A percentile compares a stretch with the other conserved stretches of the same genome.
Conservation (phyloP, 2,329 filamentous ascomycete species). For the Aspergillus floridensis region DNA sequence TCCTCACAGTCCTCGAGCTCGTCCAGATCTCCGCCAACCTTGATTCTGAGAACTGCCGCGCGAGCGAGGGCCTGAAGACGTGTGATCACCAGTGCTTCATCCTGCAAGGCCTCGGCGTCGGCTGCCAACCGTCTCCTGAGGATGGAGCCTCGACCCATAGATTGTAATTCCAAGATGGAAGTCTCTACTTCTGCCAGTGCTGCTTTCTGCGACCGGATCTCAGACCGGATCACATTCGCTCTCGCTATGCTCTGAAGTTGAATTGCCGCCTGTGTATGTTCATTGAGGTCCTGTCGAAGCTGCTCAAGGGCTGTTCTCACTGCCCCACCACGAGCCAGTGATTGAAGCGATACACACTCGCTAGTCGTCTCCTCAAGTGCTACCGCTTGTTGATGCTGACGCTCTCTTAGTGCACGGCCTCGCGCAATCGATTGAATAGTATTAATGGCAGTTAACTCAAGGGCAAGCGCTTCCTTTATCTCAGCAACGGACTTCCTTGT, state of each 20-base stretch:
- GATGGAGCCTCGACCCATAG: conserved; percentile 46
- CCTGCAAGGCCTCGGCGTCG: conserved; percentile 31
- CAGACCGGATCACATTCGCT: conserved; percentile 31
- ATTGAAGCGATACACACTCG: conserved; percentile 47
- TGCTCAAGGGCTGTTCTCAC: conserved; percentile 27
- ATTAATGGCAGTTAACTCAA: conserved; percentile 30
- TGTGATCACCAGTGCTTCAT: conserved; percentile 31
- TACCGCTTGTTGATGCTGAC: conserved; percentile 39
- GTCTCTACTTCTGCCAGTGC: conserved; percentile 46
- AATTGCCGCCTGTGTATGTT: conserved; percentile 29
- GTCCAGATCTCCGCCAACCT: conserved; percentile 57
- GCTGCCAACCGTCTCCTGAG: conserved; percentile 32
- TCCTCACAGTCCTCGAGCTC: conserved; percentile 67
- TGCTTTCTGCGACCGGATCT: conserved; percentile 31
- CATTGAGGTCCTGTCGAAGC: conserved; percentile 29
- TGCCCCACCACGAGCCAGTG: conserved; percentile 42
- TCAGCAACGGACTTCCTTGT: conserved; percentile 29
- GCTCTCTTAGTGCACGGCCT: conserved; percentile 38
- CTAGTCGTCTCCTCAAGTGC: conserved; percentile 42
- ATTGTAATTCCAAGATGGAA: conserved; percentile 51
- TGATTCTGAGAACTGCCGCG: conserved; percentile 41
- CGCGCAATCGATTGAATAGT: conserved; percentile 37
- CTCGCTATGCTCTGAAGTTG: conserved; percentile 36
- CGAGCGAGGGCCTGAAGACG: conserved; percentile 42
- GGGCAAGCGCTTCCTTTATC: conserved; percentile 24